These are phyloP conservation scores for Podosphaera leucotricha DNA, from an alignment of 2,329 filamentous ascomycete genomes.

Conservation along the genomic window DNA sequence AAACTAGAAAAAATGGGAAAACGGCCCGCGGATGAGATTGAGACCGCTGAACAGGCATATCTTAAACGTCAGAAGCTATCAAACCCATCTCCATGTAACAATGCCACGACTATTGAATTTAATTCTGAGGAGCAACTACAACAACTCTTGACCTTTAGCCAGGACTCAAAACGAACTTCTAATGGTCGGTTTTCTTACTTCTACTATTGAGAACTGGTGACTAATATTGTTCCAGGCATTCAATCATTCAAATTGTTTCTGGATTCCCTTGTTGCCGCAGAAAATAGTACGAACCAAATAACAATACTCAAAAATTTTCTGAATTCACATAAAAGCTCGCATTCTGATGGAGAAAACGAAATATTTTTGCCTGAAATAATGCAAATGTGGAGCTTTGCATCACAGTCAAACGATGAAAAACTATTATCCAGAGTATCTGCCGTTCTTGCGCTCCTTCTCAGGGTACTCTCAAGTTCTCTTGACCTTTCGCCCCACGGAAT, in stretches of 20 bases:
- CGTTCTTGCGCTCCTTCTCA: conserved; percentile 59
- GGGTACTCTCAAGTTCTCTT: conserved; percentile 48
- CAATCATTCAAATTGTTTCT: conserved; percentile 49
- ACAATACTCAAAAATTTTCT: conserved; percentile 49
- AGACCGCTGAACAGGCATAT: conserved; percentile 13
- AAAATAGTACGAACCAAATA: conserved; percentile 24
- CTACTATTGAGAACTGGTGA: neutral
- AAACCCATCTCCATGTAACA: conserved; percentile 16
- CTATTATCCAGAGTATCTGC: conserved; percentile 62
- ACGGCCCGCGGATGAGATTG: conserved; percentile 9
- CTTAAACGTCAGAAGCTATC: conserved; percentile 19
- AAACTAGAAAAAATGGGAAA: conserved; percentile 3
- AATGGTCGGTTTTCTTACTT: conserved; percentile 27
- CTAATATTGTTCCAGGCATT: conserved; percentile 24
- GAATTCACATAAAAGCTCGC: conserved; percentile 26
- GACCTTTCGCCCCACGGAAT: conserved; percentile 55
- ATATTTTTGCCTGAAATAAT: conserved; percentile 57
- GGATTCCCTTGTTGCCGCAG: conserved; percentile 34
- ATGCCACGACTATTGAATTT: conserved; percentile 30
- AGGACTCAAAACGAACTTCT: conserved; percentile 41
- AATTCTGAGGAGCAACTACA: conserved; percentile 41
- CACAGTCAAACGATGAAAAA: conserved; percentile 55
- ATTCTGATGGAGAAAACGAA: conserved; percentile 28
- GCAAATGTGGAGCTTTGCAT: conserved; percentile 70
- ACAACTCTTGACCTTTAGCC: conserved; percentile 44